These are phyloP conservation scores for Brettanomyces sp. DNA, from an alignment of 805 yeast genomes.

Conservation along the genomic window DNA sequence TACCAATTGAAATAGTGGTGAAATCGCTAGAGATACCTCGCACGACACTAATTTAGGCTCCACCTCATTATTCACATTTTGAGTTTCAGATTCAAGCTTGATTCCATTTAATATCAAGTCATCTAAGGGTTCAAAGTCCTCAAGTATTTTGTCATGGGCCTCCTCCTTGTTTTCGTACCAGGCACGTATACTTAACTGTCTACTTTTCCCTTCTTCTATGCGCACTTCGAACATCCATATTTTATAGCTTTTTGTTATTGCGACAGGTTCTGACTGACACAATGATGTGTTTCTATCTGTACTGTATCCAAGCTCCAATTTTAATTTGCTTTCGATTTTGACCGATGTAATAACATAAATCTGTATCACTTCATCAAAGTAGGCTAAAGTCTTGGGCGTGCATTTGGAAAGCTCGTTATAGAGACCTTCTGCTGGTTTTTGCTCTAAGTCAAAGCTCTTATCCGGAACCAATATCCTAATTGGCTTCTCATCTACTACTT, in stretches of 20 bases:
- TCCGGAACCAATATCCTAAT: slow-evolving; percentile 1
- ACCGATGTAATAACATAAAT: slow-evolving; percentile 4
- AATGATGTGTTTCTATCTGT: background rate
- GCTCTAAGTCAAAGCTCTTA: background rate
- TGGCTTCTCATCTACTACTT: too few species aligned
- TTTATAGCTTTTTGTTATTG: background rate
- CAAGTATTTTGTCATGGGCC: slow-evolving; percentile 3
- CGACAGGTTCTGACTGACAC: slow-evolving; percentile 4
- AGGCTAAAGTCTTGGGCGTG: slow-evolving; percentile 27
- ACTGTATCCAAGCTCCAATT: background rate
- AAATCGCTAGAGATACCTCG: slow-evolving; percentile 8
- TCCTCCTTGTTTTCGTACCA: slow-evolving; percentile 8
- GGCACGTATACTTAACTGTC: slow-evolving; percentile 11
- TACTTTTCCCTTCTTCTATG: slow-evolving; percentile 13
- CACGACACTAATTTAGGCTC: slow-evolving; percentile 5
- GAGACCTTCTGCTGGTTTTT: slow-evolving; percentile 5
- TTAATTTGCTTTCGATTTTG: background rate
- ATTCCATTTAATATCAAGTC: slow-evolving; percentile 9
- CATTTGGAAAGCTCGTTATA: slow-evolving; percentile 34
- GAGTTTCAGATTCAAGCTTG: slow-evolving; percentile 4
- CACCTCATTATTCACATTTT: background rate
- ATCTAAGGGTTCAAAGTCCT: slow-evolving; percentile 6
- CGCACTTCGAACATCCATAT: slow-evolving; percentile 12
- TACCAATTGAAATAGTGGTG: slow-evolving; percentile 21
- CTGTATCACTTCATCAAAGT: slow-evolving; percentile 11